phyloP scores from a whole-genome alignment of 1,284 basidiomycete species.

The Tilletia walkeri region DNA sequence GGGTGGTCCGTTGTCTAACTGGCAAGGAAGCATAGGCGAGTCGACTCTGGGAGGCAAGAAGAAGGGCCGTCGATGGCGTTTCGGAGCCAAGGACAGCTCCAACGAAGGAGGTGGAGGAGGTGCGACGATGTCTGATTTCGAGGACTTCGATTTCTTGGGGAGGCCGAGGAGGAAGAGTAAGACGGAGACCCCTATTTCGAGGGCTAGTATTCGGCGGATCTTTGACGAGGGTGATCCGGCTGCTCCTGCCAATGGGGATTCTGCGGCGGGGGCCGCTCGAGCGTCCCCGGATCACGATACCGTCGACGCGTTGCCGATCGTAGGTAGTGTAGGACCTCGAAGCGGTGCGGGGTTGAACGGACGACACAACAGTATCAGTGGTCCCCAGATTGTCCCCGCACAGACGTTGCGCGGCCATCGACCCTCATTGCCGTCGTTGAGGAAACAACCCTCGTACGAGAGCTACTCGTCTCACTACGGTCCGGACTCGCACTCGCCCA shows the following conservation, averaged over 20 bases:
- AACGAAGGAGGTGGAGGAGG: neutral
- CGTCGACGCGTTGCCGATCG: constrained; percentile 8
- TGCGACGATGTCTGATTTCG: neutral
- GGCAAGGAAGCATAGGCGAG: neutral
- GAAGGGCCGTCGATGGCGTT: neutral
- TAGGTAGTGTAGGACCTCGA: neutral
- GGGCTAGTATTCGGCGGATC: neutral
- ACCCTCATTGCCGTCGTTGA: neutral
- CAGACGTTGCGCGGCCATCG: constrained; percentile 5
- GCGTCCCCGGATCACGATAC: neutral
- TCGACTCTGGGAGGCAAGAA: neutral
- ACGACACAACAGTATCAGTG: constrained; percentile 15
- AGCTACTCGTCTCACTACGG: neutral
- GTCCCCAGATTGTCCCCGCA: neutral
- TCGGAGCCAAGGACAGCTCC: neutral
- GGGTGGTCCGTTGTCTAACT: neutral
- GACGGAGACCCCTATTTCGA: neutral
- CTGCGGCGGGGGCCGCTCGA: neutral
- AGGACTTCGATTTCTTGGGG: constrained; percentile 4
- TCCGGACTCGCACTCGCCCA: neutral
- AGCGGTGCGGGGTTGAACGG: constrained; percentile 2
- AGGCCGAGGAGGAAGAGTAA: constrained; percentile 7
- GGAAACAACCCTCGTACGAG: neutral
- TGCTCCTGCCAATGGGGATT: neutral
- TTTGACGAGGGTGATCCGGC: neutral